A percentile compares a stretch with the other conserved stretches of the same genome.
Conservation (phyloP, 2,329 filamentous ascomycete genomes). For the Zymoseptoria brevis region DNA sequence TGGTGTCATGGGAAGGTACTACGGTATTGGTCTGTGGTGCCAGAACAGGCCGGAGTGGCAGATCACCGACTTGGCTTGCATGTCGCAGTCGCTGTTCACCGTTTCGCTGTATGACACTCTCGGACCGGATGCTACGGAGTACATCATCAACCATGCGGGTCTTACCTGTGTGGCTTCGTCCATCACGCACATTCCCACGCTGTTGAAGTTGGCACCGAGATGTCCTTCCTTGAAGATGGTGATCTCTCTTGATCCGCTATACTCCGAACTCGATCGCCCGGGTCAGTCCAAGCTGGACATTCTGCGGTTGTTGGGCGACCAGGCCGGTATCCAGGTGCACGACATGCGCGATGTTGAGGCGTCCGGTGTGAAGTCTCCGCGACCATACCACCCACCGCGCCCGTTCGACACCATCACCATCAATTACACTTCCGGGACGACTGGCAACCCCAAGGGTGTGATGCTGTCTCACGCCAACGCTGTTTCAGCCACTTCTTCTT, state of each 20-base stretch:
- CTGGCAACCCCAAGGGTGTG: constrained; percentile 74
- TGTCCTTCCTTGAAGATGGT: constrained; percentile 79
- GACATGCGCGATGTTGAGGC: constrained; percentile 75
- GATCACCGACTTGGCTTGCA: constrained; percentile 74
- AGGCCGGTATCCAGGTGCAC: constrained; percentile 69
- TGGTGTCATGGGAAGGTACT: constrained; percentile 58
- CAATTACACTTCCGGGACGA: constrained; percentile 85
- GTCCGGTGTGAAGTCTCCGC: constrained; percentile 62
- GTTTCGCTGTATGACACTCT: constrained; percentile 96
- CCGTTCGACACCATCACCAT: constrained; percentile 77
- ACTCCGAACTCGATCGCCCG: constrained; percentile 61
- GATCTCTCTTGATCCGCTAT: constrained; percentile 74
- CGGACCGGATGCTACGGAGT: constrained; percentile 83
- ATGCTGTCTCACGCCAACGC: constrained; percentile 75
- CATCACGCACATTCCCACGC: constrained; percentile 68
- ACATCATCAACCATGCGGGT: constrained; percentile 85
- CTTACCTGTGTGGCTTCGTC: constrained; percentile 69
- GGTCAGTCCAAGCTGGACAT: constrained; percentile 73
- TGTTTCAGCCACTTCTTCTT: constrained; percentile 60
- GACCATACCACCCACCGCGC: constrained; percentile 61
- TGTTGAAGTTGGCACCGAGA: constrained; percentile 72
- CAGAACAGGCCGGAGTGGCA: constrained; percentile 87
- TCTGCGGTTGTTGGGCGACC: constrained; percentile 64
- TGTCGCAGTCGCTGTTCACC: constrained; percentile 79
- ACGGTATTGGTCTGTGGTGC: constrained; percentile 76